Conservation (phyloP, 805 yeast species). For the Ogataea wickerhamii region DNA sequence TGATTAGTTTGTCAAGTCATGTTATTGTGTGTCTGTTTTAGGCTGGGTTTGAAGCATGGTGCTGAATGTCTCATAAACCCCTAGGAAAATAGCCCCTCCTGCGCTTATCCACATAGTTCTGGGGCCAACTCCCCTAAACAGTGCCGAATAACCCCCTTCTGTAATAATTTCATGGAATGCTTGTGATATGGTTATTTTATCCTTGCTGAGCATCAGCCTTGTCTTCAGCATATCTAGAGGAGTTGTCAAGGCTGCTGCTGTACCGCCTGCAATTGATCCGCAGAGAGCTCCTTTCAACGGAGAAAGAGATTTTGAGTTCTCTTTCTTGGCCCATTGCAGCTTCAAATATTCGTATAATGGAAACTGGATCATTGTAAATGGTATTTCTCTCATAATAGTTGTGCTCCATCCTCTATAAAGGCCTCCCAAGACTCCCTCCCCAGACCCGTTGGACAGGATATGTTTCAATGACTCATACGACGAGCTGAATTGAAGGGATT, state of each 20-base stretch:
- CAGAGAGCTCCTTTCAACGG: constrained; percentile 80
- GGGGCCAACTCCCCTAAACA: constrained; percentile 87
- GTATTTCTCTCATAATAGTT: constrained; percentile 92
- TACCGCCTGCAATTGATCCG: constrained; percentile 78
- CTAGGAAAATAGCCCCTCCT: constrained; percentile 96
- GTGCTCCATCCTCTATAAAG: constrained; percentile 91
- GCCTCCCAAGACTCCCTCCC: constrained; percentile 76
- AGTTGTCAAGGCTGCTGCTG: constrained; percentile 78
- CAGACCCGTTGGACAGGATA: constrained; percentile 58
- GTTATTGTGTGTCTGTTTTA: constrained; percentile 3
- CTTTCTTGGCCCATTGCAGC: constrained; percentile 46
- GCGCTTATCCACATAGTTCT: constrained; percentile 97
- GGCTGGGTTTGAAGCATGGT: constrained; percentile 9
- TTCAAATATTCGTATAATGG: constrained; percentile 89
- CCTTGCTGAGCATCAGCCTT: constrained; percentile 73
- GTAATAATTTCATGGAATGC: constrained; percentile 51
- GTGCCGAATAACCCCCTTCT: constrained; percentile 73
- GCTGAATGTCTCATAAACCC: constrained; percentile 78
- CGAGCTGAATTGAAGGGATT: constrained; percentile 54
- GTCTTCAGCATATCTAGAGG: constrained; percentile 80
- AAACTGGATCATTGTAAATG: constrained; percentile 93
- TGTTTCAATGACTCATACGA: constrained; percentile 67
- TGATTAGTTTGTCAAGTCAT: background rate
- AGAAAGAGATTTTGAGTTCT: constrained; percentile 41
- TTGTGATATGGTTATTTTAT: constrained; percentile 41